Conservation (phyloP, 2,329 filamentous ascomycete species). For the Penicillium glabrum region DNA sequence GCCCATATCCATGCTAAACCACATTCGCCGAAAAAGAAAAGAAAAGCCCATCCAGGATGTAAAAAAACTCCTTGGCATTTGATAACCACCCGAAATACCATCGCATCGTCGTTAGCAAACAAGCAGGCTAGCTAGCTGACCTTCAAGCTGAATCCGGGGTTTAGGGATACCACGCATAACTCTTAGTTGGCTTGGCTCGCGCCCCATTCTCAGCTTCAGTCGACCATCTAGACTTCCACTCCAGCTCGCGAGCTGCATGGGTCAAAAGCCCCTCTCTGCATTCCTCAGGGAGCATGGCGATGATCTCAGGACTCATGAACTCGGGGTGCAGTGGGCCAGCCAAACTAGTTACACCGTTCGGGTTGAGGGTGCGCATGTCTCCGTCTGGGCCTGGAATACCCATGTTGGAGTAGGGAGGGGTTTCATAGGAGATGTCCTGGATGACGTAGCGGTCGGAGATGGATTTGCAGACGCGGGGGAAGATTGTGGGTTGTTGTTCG, state of each 20-base stretch:
- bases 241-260: slow-evolving; percentile 62
- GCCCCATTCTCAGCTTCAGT: slow-evolving; percentile 61
- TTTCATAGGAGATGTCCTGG: slow-evolving; percentile 60
- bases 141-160: slow-evolving; percentile 3
- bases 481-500: slow-evolving; percentile 34
- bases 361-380: slow-evolving; percentile 40
- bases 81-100: not conserved
- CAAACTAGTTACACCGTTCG: slow-evolving; percentile 42
- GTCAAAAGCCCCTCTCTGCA: slow-evolving; percentile 72
- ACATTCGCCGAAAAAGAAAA: slow-evolving; percentile 10
- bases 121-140: not conserved
- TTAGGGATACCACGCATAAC: slow-evolving; percentile 42
- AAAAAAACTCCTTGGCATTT: not conserved
- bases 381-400: slow-evolving; percentile 56
- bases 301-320: slow-evolving; percentile 40
- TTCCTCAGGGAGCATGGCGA: slow-evolving; percentile 45
- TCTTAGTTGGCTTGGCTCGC: slow-evolving; percentile 34
- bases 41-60: not conserved
- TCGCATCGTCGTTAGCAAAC: not conserved
- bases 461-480: slow-evolving; percentile 56
- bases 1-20: slow-evolving; percentile 19
- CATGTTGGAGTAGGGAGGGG: slow-evolving; percentile 58
- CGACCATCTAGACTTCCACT: slow-evolving; percentile 75
- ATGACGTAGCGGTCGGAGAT: slow-evolving; percentile 64
- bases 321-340: slow-evolving; percentile 36